Percentiles rank a stretch among this genome's conserved stretches.
phyloP scores from a whole-genome alignment of 352 stramenopile species.

The Elongisporangium prolatum region DNA sequence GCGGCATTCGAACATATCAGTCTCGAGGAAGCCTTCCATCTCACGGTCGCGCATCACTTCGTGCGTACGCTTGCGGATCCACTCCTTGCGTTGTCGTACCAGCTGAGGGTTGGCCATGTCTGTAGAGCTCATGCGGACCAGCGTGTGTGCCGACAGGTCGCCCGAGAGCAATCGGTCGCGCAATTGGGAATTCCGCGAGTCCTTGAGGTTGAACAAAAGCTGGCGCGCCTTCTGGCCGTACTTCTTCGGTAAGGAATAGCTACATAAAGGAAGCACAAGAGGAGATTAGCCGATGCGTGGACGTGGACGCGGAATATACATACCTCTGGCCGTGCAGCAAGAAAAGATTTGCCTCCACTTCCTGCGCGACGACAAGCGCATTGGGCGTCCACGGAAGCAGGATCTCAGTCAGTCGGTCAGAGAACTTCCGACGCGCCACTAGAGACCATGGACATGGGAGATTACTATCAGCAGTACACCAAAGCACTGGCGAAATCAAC shows the following conservation, averaged over 20 bases:
- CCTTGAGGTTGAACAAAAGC: conserved; percentile 82
- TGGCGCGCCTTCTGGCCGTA: conserved; percentile 79
- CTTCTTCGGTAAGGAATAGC: conserved; percentile 63
- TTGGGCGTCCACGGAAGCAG: conserved; percentile 42
- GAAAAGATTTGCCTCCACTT: conserved; percentile 60
- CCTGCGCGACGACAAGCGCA: conserved; percentile 36
- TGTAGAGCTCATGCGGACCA: conserved; percentile 72
- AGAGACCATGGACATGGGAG: too few relatives aligned
- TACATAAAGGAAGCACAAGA: conserved; percentile 10
- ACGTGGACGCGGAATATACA: not conserved
- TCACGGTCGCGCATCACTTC: conserved; percentile 78
- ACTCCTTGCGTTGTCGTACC: conserved; percentile 73
- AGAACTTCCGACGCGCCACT: conserved; percentile 66
- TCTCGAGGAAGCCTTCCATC: conserved; percentile 66
- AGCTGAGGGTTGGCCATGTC: conserved; percentile 87
- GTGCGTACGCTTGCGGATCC: conserved; percentile 81
- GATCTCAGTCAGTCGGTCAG: conserved; percentile 43
- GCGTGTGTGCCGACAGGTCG: conserved; percentile 34
- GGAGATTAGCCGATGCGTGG: not conserved
- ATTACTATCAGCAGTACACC: too few relatives aligned
- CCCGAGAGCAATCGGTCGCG: conserved; percentile 65
- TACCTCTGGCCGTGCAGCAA: conserved; percentile 52
- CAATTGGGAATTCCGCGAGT: conserved; percentile 59
- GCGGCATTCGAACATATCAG: conserved; percentile 78
- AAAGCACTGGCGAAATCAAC: not conserved